Evolutionary conservation across 345 rosid genomes (phyloP), one percentile per base, ranked within the genome.

Genomic region (Aquilaria yunnanensis): DNA sequence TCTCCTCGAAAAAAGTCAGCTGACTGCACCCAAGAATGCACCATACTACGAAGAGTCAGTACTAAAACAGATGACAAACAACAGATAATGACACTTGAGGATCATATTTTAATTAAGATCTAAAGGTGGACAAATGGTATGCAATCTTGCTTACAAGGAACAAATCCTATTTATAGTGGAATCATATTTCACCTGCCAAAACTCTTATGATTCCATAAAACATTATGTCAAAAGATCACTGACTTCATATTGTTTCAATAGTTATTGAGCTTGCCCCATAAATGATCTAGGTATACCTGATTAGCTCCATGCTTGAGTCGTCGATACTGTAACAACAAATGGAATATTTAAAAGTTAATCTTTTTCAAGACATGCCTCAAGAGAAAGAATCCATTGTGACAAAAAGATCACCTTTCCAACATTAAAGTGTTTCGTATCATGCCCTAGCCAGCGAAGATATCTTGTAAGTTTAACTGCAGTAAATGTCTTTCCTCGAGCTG

Each of bases 391-490:
- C 6, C 10, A 63, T 11, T 60, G 33, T 47, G 13, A 41, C 64
- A 53, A 53, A 48, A 57, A 47, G 65, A 52, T 59, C 45, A 85
- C 99, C 99, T 95, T 95, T 64, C 99, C 99, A 77, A 95, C 97
- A 76, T 91, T 95, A 78, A 95, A 95, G 74, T 95, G 99, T 72
- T 95, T 95, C 53, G 99, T 95, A 14, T 91, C 87, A 74, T 95
- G 99, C 49, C 99, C 99, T 83, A 95, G 80, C 99, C 99, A 95
- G 56, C 97, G 93, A 62, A 95, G 90, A 75, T 95, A 95, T 77
- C 99, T 86, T 50, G 99, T 95, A 70, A 95, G 93, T 75, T 95
- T 95, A 54, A 77, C 97, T 37, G 99, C 96, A 77, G 99, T 95
- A 68, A 95, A 95, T 50, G 99, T 91, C 78, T 95, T 95, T 54